phyloP scores from a whole-genome alignment of 2,329 filamentous ascomycete species.

The Pyrenophora graminea region DNA sequence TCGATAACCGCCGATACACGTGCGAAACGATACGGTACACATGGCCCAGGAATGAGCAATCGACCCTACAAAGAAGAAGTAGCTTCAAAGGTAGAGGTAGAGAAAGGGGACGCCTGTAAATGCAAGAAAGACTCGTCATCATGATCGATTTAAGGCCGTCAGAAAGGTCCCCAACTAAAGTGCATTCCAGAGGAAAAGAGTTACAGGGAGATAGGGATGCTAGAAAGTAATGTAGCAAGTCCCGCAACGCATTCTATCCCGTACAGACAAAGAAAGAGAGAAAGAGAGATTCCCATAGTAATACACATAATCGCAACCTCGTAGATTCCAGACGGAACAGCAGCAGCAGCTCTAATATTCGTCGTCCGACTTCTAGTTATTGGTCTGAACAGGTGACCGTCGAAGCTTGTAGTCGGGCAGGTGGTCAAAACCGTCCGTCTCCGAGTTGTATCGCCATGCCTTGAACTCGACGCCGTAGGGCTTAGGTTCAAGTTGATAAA shows the following conservation, averaged over 20 bases:
- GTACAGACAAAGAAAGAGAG: neutral
- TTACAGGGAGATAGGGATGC: neutral
- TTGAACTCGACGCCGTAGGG: conserved; percentile 98
- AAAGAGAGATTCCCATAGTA: conserved; percentile 3
- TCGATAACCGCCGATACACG: neutral
- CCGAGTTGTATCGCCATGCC: conserved; percentile 86
- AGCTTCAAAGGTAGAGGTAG: neutral
- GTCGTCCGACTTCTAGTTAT: conserved; percentile 14
- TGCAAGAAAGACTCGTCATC: neutral
- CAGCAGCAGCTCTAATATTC: too few relatives aligned
- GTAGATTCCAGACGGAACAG: neutral
- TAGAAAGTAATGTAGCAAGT: neutral
- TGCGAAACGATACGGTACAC: neutral
- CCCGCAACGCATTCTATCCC: neutral
- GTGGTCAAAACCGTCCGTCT: conserved; percentile 79
- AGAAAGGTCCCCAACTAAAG: neutral
- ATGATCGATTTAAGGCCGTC: neutral
- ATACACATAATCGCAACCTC: conserved; percentile 2
- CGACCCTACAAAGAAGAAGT: neutral
- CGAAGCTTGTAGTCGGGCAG: conserved; percentile 80
- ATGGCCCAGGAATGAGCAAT: neutral
- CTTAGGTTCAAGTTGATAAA: conserved; percentile 95
- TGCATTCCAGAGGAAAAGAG: too few relatives aligned
- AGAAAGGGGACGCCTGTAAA: conserved; percentile 8
- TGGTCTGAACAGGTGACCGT: conserved; percentile 50